A percentile compares a stretch with the other conserved stretches of the same genome.
These are phyloP conservation scores for Scheffersomyces cryptocercus DNA, from an alignment of 1,139 yeast genomes.

Conservation along the genomic window DNA sequence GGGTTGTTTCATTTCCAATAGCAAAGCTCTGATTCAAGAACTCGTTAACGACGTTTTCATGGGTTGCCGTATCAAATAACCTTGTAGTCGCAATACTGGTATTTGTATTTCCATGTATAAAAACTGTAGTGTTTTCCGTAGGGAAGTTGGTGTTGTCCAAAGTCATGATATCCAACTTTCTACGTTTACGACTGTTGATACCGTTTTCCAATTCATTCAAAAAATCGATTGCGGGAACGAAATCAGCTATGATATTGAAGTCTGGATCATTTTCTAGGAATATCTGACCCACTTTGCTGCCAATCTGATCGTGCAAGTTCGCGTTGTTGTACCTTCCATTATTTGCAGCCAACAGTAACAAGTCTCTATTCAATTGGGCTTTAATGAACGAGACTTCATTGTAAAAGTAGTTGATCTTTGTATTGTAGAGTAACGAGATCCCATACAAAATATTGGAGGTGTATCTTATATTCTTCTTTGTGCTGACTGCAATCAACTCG, in stretches of 20 bases:
- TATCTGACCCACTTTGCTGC: constrained; percentile 6
- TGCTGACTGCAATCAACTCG: constrained; percentile 25
- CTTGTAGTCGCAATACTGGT: too few relatives aligned
- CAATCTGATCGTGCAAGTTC: neutral
- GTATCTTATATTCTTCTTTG: constrained; percentile 40
- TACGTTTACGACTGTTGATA: constrained; percentile 12
- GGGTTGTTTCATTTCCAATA: too few relatives aligned
- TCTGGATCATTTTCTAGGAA: constrained; percentile 40
- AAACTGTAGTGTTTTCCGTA: neutral
- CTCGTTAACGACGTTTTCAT: too few relatives aligned
- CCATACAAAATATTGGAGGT: constrained; percentile 59
- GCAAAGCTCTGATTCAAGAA: too few relatives aligned
- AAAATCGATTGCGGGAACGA: constrained; percentile 19
- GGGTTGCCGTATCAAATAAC: too few relatives aligned
- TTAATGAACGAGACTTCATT: constrained; percentile 32
- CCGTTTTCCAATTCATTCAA: constrained; percentile 6
- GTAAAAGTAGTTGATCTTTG: constrained; percentile 48
- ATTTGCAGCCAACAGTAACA: constrained; percentile 1
- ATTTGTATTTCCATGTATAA: neutral
- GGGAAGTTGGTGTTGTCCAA: constrained; percentile 12
- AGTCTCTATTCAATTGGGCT: constrained; percentile 24
- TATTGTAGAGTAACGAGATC: constrained; percentile 52
- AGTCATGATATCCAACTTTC: constrained; percentile 12
- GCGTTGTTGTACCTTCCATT: neutral
- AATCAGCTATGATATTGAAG: constrained; percentile 36